Conservation (phyloP, 2,329 filamentous ascomycete genomes). For the Sporothrix dimorphospora region DNA sequence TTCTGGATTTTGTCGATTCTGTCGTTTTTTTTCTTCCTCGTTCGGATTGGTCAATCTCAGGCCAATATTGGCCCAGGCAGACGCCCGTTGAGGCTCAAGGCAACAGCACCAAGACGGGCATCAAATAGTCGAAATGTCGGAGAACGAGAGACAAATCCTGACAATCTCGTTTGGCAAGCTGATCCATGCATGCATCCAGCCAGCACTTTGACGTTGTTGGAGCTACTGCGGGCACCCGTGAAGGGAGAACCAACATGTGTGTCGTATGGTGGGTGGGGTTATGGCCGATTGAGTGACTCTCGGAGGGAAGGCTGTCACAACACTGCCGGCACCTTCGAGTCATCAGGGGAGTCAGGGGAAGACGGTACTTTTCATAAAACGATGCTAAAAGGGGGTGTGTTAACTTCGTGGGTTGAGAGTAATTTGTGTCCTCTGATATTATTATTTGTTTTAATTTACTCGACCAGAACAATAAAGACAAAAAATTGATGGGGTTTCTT, state of each 20-base stretch:
- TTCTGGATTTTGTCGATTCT: background rate
- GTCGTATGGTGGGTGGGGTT: background rate
- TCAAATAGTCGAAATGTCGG: background rate
- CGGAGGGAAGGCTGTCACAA: background rate
- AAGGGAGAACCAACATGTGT: background rate
- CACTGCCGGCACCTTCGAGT: background rate
- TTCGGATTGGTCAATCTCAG: background rate
- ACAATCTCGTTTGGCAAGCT: background rate
- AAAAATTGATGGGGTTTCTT: background rate
- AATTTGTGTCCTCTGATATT: background rate
- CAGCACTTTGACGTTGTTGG: background rate
- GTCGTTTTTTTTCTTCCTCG: background rate
- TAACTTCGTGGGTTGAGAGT: background rate
- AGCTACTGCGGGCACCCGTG: conserved; percentile 7
- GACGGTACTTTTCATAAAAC: background rate
- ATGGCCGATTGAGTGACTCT: background rate
- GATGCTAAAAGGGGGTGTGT: background rate
- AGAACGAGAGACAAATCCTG: background rate
- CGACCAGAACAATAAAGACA: background rate
- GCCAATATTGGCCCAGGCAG: conserved; percentile 22
- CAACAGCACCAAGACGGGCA: background rate
- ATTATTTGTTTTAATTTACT: background rate
- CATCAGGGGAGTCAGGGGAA: conserved; percentile 1
- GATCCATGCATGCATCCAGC: background rate
- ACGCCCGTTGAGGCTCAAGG: conserved; percentile 22